Evolutionary conservation across 23 red algal genomes (phyloP).

Genomic region (Pyropia yezoensis): DNA sequence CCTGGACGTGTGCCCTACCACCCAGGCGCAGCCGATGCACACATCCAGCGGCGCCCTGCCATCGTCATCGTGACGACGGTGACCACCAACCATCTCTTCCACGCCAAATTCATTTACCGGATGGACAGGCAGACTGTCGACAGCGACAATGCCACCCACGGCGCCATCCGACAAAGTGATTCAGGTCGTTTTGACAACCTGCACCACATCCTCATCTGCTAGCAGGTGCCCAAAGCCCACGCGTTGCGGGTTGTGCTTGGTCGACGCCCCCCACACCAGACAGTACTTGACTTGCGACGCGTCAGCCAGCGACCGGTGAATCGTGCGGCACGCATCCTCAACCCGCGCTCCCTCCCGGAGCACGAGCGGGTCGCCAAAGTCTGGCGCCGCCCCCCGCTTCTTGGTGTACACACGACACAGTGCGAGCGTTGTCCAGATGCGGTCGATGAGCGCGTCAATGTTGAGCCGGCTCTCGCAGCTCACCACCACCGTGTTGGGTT

Average conservation of each 20-base stretch:
- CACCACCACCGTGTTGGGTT: conserved; percentile 74
- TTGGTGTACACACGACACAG: conserved; percentile 95
- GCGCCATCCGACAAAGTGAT: no score
- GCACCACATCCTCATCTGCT: conserved; percentile 93
- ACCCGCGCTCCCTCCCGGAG: conserved; percentile 66
- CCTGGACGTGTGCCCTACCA: no score
- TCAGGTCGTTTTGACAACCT: conserved; percentile 33
- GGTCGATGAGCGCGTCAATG: conserved; percentile 78
- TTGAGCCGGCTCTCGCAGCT: conserved; percentile 78
- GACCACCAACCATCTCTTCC: no score
- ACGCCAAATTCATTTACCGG: no score
- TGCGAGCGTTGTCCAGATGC: conserved; percentile 76
- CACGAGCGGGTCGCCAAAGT: conserved; percentile 85
- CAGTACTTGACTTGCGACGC: conserved; percentile 70
- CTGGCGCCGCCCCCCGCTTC: conserved; percentile 67
- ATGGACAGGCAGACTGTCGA: no score
- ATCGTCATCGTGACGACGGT: no score
- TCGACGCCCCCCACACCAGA: conserved; percentile 72
- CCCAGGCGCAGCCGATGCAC: no score
- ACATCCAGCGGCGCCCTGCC: no score
- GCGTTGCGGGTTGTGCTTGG: conserved; percentile 90
- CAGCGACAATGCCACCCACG: no score
- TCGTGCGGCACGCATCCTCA: conserved; percentile 69
- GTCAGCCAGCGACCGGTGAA: conserved; percentile 75
- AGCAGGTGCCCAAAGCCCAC: conserved; percentile 77